Base-by-base conservation (phyloP, 2,329 filamentous ascomycete species). In the Xylaria sp. region DNA sequence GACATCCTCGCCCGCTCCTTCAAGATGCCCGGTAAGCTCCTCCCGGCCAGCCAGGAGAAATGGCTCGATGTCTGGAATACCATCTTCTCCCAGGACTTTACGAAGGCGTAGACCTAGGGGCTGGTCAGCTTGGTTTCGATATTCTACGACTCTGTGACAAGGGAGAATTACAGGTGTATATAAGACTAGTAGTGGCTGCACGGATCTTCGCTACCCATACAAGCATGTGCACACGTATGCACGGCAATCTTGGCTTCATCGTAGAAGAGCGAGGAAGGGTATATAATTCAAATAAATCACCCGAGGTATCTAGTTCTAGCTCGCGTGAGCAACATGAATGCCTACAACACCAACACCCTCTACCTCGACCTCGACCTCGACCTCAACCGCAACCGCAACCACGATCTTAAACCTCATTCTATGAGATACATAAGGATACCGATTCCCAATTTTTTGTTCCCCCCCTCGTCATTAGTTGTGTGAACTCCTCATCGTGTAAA, bases 11-110 rank as follows among this genome's bases (percentile, higher is more conserved):
- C 88, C 0, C 86, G 87, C 36, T 86, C 88, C 25, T 94, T 97
- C 82, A 91, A 89, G 80, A 86, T 84, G 72, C 89, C 89, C 0
- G 89, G 89, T 12, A 90, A 88, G 73, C 77, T 88, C 33, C 85
- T 86, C 8, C 89, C 91, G 0, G 83, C 86, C 28, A 90, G 92
- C 76, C 91, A 94, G 74, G 87, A 90, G 79, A 88, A 89, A 75
- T 94, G 92, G 91, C 82, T 94, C 60, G 90, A 91, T 62, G 83
- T 92, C 31, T 94, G 91, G 91, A 90, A 93, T 80, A 85, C 84
- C 63, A 86, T 94, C 5, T 93, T 93, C 75, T 82, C 84, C 18
- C 85, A 86, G 72, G 85, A 86, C 28, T 75, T 77, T 41, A 52
- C 59, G 0, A 70, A 57, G 66, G 61, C 31, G 8, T 66, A 48